Evolutionary conservation across 768 basidiomycete genomes (phyloP), one percentile per base, ranked within the genome.

Genomic region (Psilocybe azurescens): DNA sequence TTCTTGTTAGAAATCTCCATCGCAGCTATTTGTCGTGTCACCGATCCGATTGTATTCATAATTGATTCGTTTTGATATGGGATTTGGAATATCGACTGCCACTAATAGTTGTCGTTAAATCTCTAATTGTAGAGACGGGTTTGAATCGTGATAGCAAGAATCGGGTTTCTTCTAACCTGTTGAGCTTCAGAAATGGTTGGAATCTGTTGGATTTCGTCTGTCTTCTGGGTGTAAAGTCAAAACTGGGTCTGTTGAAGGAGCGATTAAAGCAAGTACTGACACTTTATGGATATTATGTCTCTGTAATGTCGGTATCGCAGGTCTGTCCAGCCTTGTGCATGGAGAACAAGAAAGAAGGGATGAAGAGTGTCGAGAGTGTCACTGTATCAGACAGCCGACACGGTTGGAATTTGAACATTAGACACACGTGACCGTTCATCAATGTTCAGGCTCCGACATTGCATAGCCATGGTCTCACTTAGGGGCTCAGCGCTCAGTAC

Each of bases 11-110:
- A 81, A 3, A 91, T 85, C 65, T 91, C 90, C 32, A 92, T 82
- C 1, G 86, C 83, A 48, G 88, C 83, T 24, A 92, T 86, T 69
- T 91, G 89, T 48, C 85, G 82, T 9, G 89, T 89, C 50, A 91
- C 78, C 3, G 87, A 82, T 28, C 83, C 78, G 72, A 91, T 81
- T 53, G 81, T 79, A 16, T 80, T 55, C 70, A 72, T 71, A 53
- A 20, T 61, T 20, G 58, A 20, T 51, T 20, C 9, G 49, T 29
- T 24, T 11, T 18, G 24, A 24, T 50, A 30, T 16, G 20, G 24
- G 46, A 24, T 4, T 39, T 55, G 32, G 5, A n/a, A 1, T n/a
- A 11, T 6, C 5, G 52, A 32, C 32, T 32, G 16, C 32, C 6
- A 38, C 32, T 30, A 53, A 32, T 24, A 10, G 11, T 30, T 18